Percentiles rank a stretch among this genome's conserved stretches.
Evolutionary conservation across 108 stramenopile species (phyloP).

Genomic region (Fistulifera pelliculosa): DNA sequence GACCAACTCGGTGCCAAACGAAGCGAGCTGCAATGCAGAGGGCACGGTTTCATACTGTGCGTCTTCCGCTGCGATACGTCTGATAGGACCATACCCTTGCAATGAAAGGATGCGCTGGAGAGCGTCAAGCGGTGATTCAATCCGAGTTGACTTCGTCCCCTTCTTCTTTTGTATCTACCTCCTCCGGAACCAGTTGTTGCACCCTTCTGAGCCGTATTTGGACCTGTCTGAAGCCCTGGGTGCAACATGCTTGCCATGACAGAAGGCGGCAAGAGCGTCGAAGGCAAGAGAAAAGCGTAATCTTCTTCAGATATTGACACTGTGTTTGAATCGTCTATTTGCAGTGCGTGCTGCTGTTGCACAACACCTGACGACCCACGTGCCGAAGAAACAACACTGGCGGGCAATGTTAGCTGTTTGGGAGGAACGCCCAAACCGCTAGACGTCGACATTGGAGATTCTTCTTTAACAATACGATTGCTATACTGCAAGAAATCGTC

Average conservation of each 20-base stretch:
- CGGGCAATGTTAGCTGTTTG: no score
- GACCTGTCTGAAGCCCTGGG: neutral
- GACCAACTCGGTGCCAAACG: conserved; percentile 71
- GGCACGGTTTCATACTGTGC: conserved; percentile 64
- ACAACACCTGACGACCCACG: no score
- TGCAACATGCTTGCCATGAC: conserved; percentile 1
- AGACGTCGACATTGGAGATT: no score
- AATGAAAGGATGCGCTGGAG: conserved; percentile 1
- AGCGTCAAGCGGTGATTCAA: conserved; percentile 1
- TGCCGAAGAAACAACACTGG: no score
- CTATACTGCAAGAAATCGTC: no score
- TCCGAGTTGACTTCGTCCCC: neutral
- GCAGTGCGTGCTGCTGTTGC: no score
- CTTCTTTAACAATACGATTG: no score
- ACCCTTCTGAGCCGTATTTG: neutral
- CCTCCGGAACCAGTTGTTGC: neutral
- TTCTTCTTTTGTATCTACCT: neutral
- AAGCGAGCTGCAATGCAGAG: conserved; percentile 61
- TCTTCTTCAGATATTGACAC: no score
- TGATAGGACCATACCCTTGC: conserved; percentile 1
- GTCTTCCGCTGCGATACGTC: conserved; percentile 18
- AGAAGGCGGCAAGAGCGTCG: neutral
- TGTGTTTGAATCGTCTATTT: no score
- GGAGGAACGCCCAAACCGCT: no score
- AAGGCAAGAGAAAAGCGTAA: neutral